Conservation (phyloP, 345 rosid genomes). For the Aquilaria sinensis region DNA sequence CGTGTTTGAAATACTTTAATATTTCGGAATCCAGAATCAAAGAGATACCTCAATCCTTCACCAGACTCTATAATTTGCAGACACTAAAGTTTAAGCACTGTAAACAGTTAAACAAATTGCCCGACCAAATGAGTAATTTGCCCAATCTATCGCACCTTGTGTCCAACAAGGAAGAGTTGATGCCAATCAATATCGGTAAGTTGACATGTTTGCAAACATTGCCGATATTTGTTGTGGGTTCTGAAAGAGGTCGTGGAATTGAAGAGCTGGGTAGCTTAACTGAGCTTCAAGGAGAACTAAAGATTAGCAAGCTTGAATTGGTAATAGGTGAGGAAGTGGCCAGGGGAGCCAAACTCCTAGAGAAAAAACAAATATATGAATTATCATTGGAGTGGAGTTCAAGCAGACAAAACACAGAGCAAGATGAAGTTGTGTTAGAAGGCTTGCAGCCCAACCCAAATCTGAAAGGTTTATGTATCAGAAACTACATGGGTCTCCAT, state of each 20-base stretch:
- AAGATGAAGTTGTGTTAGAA: slow-evolving; percentile 17
- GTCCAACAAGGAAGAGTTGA: neutral
- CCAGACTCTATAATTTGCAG: slow-evolving; percentile 14
- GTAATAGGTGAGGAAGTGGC: slow-evolving; percentile 12
- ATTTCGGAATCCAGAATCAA: neutral
- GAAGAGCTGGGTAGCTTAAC: neutral
- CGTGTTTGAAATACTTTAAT: slow-evolving; percentile 18
- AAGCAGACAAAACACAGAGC: neutral
- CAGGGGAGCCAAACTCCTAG: slow-evolving; percentile 7
- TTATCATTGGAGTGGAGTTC: neutral
- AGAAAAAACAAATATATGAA: neutral
- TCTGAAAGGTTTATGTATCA: neutral
- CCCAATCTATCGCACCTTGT: slow-evolving; percentile 1
- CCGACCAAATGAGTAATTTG: neutral
- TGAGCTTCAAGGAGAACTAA: neutral
- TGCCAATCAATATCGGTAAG: neutral
- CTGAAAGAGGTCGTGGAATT: neutral
- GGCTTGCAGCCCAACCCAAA: slow-evolving; percentile 9
- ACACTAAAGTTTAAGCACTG: slow-evolving; percentile 6
- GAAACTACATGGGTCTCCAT: slow-evolving; percentile 5
- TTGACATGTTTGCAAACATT: slow-evolving; percentile 8
- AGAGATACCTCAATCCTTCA: slow-evolving; percentile 3
- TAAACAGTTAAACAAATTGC: neutral
- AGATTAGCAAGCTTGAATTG: neutral
- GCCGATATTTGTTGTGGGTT: slow-evolving; percentile 3